phyloP scores from a whole-genome alignment of 2,329 filamentous ascomycete species.

The Xylariaceae sp. region DNA sequence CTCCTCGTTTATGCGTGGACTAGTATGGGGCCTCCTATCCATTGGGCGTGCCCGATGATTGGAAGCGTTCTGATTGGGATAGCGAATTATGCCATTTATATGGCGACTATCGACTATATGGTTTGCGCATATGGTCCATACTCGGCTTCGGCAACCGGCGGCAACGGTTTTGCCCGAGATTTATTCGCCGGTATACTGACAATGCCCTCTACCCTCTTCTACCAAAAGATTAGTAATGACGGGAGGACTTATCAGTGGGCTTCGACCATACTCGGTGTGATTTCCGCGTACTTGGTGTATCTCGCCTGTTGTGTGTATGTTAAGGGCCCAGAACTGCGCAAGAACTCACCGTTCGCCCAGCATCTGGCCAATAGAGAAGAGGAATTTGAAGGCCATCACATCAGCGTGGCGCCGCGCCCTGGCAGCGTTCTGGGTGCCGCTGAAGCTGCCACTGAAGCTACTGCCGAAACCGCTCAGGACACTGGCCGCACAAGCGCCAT shows the following conservation, averaged over 20 bases:
- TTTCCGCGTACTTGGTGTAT: slow-evolving; percentile 46
- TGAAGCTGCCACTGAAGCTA: neutral
- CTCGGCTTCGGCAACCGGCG: slow-evolving; percentile 60
- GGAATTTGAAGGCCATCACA: slow-evolving; percentile 18
- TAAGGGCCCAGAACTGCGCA: slow-evolving; percentile 49
- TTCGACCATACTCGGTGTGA: slow-evolving; percentile 47
- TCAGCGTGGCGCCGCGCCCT: slow-evolving; percentile 14
- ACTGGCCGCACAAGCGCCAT: neutral
- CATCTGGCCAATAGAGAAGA: slow-evolving; percentile 43
- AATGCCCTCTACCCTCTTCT: slow-evolving; percentile 54
- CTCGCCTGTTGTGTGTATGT: slow-evolving; percentile 54
- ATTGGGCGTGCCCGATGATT: slow-evolving; percentile 60
- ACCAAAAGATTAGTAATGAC: slow-evolving; percentile 40
- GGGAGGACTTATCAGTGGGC: slow-evolving; percentile 50
- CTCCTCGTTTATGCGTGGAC: slow-evolving; percentile 61
- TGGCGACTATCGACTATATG: slow-evolving; percentile 64
- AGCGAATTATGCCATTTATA: slow-evolving; percentile 59
- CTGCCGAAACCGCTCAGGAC: neutral
- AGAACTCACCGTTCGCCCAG: slow-evolving; percentile 52
- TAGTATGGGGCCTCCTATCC: slow-evolving; percentile 45
- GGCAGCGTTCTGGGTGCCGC: slow-evolving; percentile 13
- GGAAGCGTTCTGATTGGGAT: slow-evolving; percentile 57
- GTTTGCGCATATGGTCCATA: slow-evolving; percentile 62
- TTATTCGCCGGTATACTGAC: slow-evolving; percentile 61
- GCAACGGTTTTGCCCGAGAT: slow-evolving; percentile 61